Evolutionary conservation across 306 rosid species (phyloP).

Genomic region (Malus fusca): DNA sequence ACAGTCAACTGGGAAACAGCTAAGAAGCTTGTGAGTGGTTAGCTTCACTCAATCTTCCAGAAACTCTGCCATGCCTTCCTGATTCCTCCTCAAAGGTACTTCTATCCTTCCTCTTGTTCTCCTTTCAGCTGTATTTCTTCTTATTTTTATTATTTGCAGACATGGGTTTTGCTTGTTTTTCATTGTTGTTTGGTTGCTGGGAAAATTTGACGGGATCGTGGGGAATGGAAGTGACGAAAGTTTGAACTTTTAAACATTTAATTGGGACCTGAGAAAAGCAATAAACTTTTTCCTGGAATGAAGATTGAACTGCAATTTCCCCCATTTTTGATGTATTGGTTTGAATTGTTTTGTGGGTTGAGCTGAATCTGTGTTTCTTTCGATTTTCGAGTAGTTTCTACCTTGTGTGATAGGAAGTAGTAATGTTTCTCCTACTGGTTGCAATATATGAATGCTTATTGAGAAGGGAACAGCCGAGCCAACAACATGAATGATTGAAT

Average conservation of each 20-base stretch:
- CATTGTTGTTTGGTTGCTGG: background rate
- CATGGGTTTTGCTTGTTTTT: background rate
- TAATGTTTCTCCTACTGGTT: background rate
- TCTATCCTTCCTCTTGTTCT: background rate
- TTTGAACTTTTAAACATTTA: background rate
- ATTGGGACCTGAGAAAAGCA: background rate
- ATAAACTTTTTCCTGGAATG: background rate
- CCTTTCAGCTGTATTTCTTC: background rate
- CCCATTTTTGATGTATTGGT: background rate
- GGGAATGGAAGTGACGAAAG: background rate
- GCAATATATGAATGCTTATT: background rate
- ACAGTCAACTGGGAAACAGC: background rate
- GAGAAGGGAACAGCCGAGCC: background rate
- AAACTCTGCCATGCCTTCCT: background rate
- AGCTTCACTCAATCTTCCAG: background rate
- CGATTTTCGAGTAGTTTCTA: background rate
- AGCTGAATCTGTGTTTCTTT: background rate
- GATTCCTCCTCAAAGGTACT: slow-evolving; percentile 5
- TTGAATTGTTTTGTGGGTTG: background rate
- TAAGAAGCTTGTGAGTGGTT: background rate
- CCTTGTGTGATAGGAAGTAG: background rate
- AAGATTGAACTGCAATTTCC: background rate
- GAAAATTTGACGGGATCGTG: background rate
- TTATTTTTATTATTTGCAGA: background rate
- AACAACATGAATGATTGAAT: background rate